These are phyloP conservation scores for Amphibolis antarctica DNA, from an alignment of 106 monocot species.

Conservation along the genomic window DNA sequence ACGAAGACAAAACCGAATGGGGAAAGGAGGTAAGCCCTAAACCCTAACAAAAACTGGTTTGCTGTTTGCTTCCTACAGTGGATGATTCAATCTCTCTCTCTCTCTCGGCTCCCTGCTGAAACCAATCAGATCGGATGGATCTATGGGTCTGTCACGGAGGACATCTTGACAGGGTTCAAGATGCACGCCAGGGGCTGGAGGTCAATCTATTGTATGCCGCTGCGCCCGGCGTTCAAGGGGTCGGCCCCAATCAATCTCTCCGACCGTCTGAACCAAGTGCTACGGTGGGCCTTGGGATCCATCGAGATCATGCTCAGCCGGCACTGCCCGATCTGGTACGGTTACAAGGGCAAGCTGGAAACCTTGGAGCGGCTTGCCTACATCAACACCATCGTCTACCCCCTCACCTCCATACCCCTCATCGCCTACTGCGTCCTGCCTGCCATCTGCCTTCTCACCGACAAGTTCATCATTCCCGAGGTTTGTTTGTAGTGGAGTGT, in stretches of 20 bases:
- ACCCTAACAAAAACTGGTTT: background rate
- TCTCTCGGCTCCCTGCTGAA: background rate
- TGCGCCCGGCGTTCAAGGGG: conserved; percentile 74
- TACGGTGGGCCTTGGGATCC: conserved; percentile 74
- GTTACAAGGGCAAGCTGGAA: conserved; percentile 53
- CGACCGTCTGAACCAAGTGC: conserved; percentile 84
- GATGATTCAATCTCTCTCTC: too few species aligned
- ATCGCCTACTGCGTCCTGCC: conserved; percentile 78
- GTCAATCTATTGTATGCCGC: conserved; percentile 88
- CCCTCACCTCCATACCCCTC: conserved; percentile 73
- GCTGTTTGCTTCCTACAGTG: too few species aligned
- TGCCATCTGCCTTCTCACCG: conserved; percentile 70
- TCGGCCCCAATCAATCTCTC: conserved; percentile 91
- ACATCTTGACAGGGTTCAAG: conserved; percentile 85
- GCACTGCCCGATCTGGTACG: conserved; percentile 90
- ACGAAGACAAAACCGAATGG: conserved; percentile 87
- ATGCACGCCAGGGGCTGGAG: conserved; percentile 87
- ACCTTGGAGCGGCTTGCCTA: conserved; percentile 69
- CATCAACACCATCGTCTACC: conserved; percentile 85
- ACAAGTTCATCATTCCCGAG: conserved; percentile 65
- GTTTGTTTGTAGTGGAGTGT: conserved; percentile 1
- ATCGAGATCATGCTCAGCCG: conserved; percentile 76
- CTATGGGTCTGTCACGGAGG: conserved; percentile 82
- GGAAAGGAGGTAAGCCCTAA: conserved; percentile 63
- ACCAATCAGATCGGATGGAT: conserved; percentile 89